Evolutionary conservation across 768 basidiomycete genomes (phyloP), one percentile per base, ranked within the genome.

Genomic region (Xerocomellus amylosporus): DNA sequence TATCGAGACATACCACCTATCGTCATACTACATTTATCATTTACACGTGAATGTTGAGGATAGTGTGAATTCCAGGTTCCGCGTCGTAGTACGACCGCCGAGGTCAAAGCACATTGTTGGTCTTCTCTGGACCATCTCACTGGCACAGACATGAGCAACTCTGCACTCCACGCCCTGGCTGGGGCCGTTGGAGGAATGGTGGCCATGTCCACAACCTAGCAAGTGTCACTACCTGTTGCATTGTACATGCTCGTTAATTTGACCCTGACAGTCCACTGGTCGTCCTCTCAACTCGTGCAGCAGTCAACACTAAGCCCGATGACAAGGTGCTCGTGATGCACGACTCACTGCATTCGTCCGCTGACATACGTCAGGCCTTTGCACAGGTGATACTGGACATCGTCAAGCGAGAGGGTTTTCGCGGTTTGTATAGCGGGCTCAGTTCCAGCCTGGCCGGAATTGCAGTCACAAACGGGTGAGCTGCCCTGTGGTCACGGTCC

Each of bases 171-270:
- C 62, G 82, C 95, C 36, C 64, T 90, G 13, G 90, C 95, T 17
- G 97, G 97, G 13, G 93, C 93, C 17, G 82, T 87, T 1, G 95
- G 93, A 45, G 96, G 96, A 24, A 87, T 96, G 63, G 70, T 83
- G 8, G 93, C 96, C 22, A 97, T 98, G 94, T 80, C 83, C n/a
- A 84, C 79, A 34, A 93, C 90, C 50, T 92, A 92, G 93, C 88
- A 60, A 71, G 87, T 69, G 47, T 57, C 33, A 19, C 22, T 41
- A 44, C 50, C 8, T 34, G 24, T 39, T 36, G 13, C n/a, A 3
- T 22, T 20, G 14, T 33, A 7, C 39, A 0, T 38, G 37, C 31
- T 55, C 36, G 40, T 50, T 63, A 34, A 58, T 46, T 38, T 38
- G 34, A 53, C 40, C 39, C 37, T 17, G 17, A 41, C 54, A 97